Evolutionary conservation across 306 rosid species (phyloP).

Genomic region (Cucurbita pepo): DNA sequence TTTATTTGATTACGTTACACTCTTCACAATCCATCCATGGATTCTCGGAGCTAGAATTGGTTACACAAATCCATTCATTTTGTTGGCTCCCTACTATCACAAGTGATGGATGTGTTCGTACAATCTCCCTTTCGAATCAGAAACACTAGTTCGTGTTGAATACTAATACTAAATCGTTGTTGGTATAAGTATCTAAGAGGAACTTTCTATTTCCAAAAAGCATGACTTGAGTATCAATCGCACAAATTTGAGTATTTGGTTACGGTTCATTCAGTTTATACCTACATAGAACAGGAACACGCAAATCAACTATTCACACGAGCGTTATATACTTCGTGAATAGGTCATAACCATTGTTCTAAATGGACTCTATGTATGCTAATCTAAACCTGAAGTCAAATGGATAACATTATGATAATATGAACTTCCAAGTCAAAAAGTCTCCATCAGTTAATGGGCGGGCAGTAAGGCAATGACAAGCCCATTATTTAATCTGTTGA

Average conservation of each 20-base stretch:
- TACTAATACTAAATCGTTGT: neutral
- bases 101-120: neutral
- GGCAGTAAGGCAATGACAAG: neutral
- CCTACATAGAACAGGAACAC: no score
- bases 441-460: neutral
- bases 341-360: neutral
- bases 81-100: neutral
- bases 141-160: neutral
- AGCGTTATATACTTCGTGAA: no score
- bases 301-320: no score
- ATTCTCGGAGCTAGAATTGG: no score
- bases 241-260: no score
- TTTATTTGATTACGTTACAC: no score
- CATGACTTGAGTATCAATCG: no score
- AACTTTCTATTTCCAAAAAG: neutral
- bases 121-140: neutral
- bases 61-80: neutral
- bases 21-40: no score
- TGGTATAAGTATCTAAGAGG: neutral
- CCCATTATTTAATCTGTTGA: neutral
- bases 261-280: no score
- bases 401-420: neutral
- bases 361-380: neutral
- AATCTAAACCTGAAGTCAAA: neutral
- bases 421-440: neutral